Percentiles rank a stretch among this genome's conserved stretches.
These are phyloP conservation scores for Leccinum uliginosum DNA, from an alignment of 768 basidiomycete species.

Conservation along the genomic window DNA sequence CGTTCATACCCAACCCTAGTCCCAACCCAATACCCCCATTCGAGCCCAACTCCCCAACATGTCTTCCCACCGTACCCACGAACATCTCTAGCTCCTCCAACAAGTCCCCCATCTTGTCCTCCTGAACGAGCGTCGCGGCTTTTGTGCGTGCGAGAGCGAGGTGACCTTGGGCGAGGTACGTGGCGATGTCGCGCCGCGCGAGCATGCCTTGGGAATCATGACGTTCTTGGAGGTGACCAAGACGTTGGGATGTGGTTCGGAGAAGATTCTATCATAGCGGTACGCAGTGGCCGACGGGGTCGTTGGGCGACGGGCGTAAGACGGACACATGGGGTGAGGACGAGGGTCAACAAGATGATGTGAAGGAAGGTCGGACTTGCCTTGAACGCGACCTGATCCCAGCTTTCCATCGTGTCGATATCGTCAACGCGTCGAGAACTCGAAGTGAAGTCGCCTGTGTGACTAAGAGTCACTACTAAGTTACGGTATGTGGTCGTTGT, in stretches of 20 bases:
- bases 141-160: constrained; percentile 65
- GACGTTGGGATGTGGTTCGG: constrained; percentile 55
- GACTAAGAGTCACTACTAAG: no score
- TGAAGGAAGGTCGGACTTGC: constrained; percentile 10
- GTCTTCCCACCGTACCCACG: constrained; percentile 56
- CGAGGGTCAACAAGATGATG: not conserved
- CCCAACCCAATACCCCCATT: constrained; percentile 3
- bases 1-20: not conserved
- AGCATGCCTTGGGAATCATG: constrained; percentile 62
- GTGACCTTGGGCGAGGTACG: constrained; percentile 56
- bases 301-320: not conserved
- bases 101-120: constrained; percentile 59
- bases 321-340: not conserved
- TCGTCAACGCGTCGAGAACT: not conserved
- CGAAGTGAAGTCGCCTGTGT: not conserved
- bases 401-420: constrained; percentile 20
- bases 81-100: constrained; percentile 64
- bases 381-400: constrained; percentile 31
- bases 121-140: constrained; percentile 60
- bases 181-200: constrained; percentile 64
- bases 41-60: constrained; percentile 50
- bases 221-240: constrained; percentile 68
- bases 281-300: not conserved
- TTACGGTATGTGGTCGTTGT: no score
- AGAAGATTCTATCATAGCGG: constrained; percentile 48